Evolutionary conservation across 192 early-diverging fungal species (phyloP).

Genomic region (Paraglomus occultum): DNA sequence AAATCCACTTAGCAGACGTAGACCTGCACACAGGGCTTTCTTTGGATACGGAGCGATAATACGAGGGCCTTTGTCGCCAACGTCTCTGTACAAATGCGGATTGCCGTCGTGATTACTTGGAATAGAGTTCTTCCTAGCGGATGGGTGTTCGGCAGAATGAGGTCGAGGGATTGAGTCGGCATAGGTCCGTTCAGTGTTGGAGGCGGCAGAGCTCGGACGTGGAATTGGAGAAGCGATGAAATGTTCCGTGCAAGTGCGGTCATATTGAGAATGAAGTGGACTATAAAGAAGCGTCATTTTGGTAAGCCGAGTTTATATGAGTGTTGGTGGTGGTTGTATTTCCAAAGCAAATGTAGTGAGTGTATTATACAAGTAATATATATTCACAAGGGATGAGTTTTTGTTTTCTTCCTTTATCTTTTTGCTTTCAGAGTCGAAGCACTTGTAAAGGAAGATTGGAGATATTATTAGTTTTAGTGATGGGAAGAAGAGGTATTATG

Average conservation of each 20-base stretch:
- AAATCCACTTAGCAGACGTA: too few species aligned
- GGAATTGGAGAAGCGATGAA: conserved; percentile 1
- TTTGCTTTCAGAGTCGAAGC: too few species aligned
- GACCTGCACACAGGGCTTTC: conserved; percentile 1
- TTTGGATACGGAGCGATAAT: conserved; percentile 17
- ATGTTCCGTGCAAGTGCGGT: conserved; percentile 17
- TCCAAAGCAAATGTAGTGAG: too few species aligned
- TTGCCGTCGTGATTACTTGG: too few species aligned
- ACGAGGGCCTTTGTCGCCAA: not conserved
- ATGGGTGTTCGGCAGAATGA: not conserved
- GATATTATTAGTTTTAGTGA: too few species aligned
- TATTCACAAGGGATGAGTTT: too few species aligned
- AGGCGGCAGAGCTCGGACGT: not conserved
- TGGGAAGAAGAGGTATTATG: too few species aligned
- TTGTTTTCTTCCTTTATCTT: too few species aligned
- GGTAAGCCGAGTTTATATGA: not conserved
- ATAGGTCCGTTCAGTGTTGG: not conserved
- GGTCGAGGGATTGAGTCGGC: not conserved
- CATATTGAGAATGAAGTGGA: conserved; percentile 3
- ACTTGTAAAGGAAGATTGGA: too few species aligned
- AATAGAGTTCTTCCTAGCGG: not conserved
- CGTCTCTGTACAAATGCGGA: too few species aligned
- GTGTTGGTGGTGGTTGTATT: too few species aligned
- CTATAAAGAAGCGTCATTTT: conserved; percentile 17
- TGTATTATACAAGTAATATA: too few species aligned